Percentiles rank a stretch among this genome's conserved stretches.
Evolutionary conservation across 176 grass and related monocot genomes (phyloP).

Genomic region (Carex littledalei): DNA sequence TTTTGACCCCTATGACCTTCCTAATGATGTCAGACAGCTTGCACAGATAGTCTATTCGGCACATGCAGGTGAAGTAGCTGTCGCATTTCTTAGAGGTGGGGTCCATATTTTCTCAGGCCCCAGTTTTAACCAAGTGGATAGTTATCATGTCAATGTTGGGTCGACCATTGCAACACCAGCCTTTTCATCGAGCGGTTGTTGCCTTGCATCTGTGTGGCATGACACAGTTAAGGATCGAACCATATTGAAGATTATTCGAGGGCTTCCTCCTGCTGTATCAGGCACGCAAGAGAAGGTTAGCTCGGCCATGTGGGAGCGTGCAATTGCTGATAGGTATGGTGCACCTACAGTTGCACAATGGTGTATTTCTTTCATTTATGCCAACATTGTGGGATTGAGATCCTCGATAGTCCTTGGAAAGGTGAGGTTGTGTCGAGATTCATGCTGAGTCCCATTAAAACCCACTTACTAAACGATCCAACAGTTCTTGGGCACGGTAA

Average conservation of each 20-base stretch:
- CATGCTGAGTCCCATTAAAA: not conserved
- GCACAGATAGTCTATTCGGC: slow-evolving; percentile 97
- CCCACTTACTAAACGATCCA: not conserved
- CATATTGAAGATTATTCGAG: slow-evolving; percentile 95
- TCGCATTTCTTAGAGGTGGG: slow-evolving; percentile 86
- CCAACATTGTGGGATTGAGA: slow-evolving; percentile 25
- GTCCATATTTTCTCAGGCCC: slow-evolving; percentile 94
- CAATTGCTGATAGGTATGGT: slow-evolving; percentile 89
- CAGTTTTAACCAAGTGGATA: slow-evolving; percentile 88
- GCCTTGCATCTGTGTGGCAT: slow-evolving; percentile 96
- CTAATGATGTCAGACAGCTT: slow-evolving; percentile 92
- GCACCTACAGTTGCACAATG: not conserved
- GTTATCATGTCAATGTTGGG: slow-evolving; percentile 92
- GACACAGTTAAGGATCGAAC: slow-evolving; percentile 90
- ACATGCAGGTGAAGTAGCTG: slow-evolving; percentile 88
- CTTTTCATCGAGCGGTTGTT: slow-evolving; percentile 92
- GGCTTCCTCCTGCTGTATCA: slow-evolving; percentile 83
- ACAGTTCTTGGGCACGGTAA: not conserved
- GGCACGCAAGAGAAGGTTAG: slow-evolving; percentile 57
- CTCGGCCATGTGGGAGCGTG: slow-evolving; percentile 83
- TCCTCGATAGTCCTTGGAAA: slow-evolving; percentile 1
- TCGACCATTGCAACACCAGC: slow-evolving; percentile 93
- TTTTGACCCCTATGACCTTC: slow-evolving; percentile 96
- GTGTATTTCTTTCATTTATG: not conserved
- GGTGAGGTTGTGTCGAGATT: not conserved